Conservation (phyloP, 495 filamentous ascomycete species). For the Penicillium robsamsonii region DNA sequence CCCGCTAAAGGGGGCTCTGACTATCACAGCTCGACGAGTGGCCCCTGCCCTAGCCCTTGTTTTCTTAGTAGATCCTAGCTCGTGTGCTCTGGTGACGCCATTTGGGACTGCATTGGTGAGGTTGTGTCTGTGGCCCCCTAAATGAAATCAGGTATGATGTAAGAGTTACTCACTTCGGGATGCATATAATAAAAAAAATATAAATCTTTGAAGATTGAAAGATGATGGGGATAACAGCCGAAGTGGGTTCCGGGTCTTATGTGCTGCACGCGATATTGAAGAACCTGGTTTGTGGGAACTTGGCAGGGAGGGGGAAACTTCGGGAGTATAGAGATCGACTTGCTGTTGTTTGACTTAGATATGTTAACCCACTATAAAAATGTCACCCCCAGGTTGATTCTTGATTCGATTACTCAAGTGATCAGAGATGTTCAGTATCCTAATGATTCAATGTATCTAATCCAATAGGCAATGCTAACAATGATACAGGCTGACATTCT, state of each 20-base stretch:
- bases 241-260: conserved; percentile 5
- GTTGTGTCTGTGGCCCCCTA: conserved; percentile 5
- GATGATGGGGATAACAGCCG: neutral
- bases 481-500: conserved; percentile 15
- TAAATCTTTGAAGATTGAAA: neutral
- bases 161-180: neutral
- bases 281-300: conserved; percentile 1
- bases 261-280: conserved; percentile 9
- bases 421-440: neutral
- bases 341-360: neutral
- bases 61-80: conserved; percentile 19
- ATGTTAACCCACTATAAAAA: neutral
- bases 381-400: conserved; percentile 1
- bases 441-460: conserved; percentile 17
- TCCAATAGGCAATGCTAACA: neutral
- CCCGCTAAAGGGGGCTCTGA: conserved; percentile 17
- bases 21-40: conserved; percentile 17
- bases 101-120: neutral
- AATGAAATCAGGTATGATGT: neutral
- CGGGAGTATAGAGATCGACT: neutral
- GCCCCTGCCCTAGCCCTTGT: conserved; percentile 17
- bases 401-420: conserved; percentile 2
- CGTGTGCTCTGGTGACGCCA: conserved; percentile 19
- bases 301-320: neutral
- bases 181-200: neutral